Conservation (phyloP, 202 grass and related monocot species). For the Schoenoplectus tabernaemontani region DNA sequence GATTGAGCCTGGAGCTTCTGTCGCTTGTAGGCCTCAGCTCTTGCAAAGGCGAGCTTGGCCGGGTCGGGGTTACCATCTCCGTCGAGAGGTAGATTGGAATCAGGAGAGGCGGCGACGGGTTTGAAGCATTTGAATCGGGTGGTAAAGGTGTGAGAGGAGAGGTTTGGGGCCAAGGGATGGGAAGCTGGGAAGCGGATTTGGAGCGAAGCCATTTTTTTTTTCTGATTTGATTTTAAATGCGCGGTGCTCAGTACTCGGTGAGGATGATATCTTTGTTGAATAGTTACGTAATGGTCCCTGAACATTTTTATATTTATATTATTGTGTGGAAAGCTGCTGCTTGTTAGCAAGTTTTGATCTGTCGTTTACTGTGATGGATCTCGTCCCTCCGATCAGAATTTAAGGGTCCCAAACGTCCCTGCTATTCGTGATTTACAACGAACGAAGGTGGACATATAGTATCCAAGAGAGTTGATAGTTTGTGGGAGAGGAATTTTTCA, state of each 20-base stretch:
- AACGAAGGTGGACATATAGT: background rate
- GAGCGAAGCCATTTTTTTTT: conserved; percentile 1
- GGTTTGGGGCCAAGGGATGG: background rate
- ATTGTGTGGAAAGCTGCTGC: background rate
- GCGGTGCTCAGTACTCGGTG: background rate
- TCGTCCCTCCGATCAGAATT: background rate
- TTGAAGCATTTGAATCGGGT: background rate
- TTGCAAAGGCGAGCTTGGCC: conserved; percentile 13
- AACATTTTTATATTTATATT: background rate
- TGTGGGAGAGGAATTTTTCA: too few species aligned
- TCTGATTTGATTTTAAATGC: background rate
- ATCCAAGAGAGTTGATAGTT: background rate
- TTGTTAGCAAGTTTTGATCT: background rate
- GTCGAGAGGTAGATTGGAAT: conserved; percentile 23
- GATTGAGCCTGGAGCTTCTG: conserved; percentile 8
- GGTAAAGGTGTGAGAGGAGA: background rate
- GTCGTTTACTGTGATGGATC: background rate
- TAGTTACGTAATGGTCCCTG: background rate
- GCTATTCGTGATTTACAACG: background rate
- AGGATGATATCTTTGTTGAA: background rate
- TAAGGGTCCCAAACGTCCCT: background rate
- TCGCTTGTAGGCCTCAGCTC: conserved; percentile 13
- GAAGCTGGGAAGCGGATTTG: background rate
- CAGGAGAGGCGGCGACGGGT: background rate
- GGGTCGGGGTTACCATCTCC: background rate